Evolutionary conservation across 768 basidiomycete species (phyloP), one percentile per base, ranked within the genome.

Genomic region (Mycena vulgaris): DNA sequence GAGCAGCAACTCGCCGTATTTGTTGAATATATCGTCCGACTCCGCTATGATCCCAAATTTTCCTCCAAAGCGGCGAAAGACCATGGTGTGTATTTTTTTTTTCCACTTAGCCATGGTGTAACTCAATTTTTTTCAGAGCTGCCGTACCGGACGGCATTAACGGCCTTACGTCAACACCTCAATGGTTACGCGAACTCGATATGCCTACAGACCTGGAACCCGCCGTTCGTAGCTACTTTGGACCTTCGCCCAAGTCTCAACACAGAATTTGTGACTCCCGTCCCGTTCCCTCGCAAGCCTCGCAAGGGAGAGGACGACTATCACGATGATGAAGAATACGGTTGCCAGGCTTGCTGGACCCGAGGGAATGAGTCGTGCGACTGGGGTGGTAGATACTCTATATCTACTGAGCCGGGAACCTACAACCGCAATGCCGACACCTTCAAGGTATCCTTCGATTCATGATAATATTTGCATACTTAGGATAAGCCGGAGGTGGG

Each of bases 271-370:
- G n/a, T n/a, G n/a, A n/a, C n/a, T n/a, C n/a, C n/a, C n/a, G n/a
- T n/a, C n/a, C n/a, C n/a, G n/a, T n/a, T n/a, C n/a, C n/a, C n/a
- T n/a, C n/a, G n/a, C n/a, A n/a, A n/a, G n/a, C n/a, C n/a, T n/a
- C n/a, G n/a, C n/a, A n/a, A n/a, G n/a, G 2, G 28, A 35, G 33
- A 35, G 33, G 33, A 6, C 33, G 13, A 35, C n/a, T n/a, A n/a
- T n/a, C 33, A 35, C 13, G 33, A 35, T 6, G 33, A 13, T 13
- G 13, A 35, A 13, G 33, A 13, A 13, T 6, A 35, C 33, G 57
- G 57, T 14, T 66, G 65, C 19, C 57, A 60, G 17, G 66, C 57
- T 21, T 67, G 66, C 39, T 67, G 66, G 66, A 67, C 66, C 3
- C 56, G 66, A 28, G 66, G 66, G 10, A 31, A 16, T 6, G 23